phyloP scores from a whole-genome alignment of 176 grass and related monocot species.

The Rhynchospora pubera region DNA sequence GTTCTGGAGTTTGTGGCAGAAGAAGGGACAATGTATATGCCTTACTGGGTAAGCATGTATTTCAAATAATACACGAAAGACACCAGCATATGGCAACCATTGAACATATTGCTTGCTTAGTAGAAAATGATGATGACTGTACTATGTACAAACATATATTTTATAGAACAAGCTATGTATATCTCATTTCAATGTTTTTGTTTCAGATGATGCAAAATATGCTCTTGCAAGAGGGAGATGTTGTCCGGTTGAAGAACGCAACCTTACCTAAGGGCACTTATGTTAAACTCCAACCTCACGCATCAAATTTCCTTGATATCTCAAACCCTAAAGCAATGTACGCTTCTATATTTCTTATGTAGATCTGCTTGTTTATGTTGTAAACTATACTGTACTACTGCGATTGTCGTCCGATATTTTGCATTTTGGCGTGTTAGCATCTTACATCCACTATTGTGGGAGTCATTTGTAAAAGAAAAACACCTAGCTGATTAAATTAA shows the following conservation, averaged over 20 bases:
- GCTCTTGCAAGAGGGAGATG: conserved; percentile 83
- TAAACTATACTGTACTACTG: background rate
- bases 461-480: background rate
- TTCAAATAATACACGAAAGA: background rate
- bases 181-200: conserved; percentile 3
- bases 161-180: conserved; percentile 14
- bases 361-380: background rate
- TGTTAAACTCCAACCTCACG: conserved; percentile 86
- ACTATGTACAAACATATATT: background rate
- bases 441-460: background rate
- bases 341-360: background rate
- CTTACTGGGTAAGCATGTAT: conserved; percentile 60
- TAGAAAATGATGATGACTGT: background rate
- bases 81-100: background rate
- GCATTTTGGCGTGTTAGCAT: background rate
- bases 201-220: conserved; percentile 99
- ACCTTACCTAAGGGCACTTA: conserved; percentile 78
- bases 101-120: background rate
- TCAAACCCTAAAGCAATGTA: conserved; percentile 83
- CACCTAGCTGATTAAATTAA: background rate
- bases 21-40: conserved; percentile 95
- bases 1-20: conserved; percentile 90
- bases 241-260: conserved; percentile 51
- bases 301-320: conserved; percentile 66
- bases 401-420: background rate